Percentiles rank a stretch among this genome's conserved stretches.
phyloP scores from a whole-genome alignment of 2,329 filamentous ascomycete species.

The Neophaeococcomyces mojaviensis region DNA sequence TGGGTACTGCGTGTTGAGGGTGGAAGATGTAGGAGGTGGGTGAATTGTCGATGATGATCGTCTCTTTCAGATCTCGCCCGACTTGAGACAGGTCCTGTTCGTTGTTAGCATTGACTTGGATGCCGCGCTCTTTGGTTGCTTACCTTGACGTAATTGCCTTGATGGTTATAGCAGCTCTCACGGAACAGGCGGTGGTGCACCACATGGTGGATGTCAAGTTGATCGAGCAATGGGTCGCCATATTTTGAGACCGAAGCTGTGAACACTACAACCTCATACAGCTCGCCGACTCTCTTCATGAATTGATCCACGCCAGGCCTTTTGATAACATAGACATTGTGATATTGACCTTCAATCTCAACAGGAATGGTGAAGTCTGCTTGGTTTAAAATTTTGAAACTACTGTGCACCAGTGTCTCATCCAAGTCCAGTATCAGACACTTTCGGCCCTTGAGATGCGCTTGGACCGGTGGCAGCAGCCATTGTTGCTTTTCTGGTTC shows the following conservation, averaged over 20 bases:
- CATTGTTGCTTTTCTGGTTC: constrained; percentile 52
- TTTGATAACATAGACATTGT: constrained; percentile 99
- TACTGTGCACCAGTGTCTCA: constrained; percentile 95
- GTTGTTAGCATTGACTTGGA: constrained; percentile 8
- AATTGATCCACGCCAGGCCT: constrained; percentile 97
- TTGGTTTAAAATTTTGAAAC: constrained; percentile 98
- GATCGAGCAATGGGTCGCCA: constrained; percentile 89
- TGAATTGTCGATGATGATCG: constrained; percentile 99
- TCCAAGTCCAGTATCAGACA: constrained; percentile 93
- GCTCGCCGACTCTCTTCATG: constrained; percentile 95
- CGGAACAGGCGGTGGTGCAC: constrained; percentile 94
- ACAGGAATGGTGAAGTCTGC: constrained; percentile 98
- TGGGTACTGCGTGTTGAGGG: constrained; percentile 94
- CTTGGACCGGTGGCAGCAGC: constrained; percentile 72
- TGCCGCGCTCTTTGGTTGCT: constrained; percentile 4
- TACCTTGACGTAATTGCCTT: constrained; percentile 95
- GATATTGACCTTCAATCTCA: constrained; percentile 96
- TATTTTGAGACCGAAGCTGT: constrained; percentile 99
- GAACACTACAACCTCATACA: constrained; percentile 98
- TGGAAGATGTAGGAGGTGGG: constrained; percentile 99
- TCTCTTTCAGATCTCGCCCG: constrained; percentile 89
- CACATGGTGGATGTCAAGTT: constrained; percentile 93
- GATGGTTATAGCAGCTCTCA: constrained; percentile 98
- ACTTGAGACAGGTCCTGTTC: constrained; percentile 82
- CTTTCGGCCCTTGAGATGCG: constrained; percentile 78